Percentiles rank a stretch among this genome's conserved stretches.
phyloP scores from a whole-genome alignment of 2,329 filamentous ascomycete species.

The Diaporthe capsici region DNA sequence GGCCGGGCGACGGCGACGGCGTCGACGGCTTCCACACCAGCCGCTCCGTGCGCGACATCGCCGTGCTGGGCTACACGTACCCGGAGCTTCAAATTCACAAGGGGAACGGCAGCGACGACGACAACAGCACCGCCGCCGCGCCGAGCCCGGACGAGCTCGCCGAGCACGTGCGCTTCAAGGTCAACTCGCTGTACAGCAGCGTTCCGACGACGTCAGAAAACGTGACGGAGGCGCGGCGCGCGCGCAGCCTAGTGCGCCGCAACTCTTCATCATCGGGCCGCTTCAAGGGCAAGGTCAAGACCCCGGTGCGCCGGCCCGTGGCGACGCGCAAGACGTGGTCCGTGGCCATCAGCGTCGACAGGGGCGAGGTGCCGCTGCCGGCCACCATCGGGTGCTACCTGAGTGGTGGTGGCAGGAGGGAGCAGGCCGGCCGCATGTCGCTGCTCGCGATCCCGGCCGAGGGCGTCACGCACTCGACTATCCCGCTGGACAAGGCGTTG shows the following conservation, averaged over 20 bases:
- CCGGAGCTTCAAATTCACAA: slow-evolving; percentile 44
- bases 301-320: neutral
- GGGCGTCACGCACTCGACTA: slow-evolving; percentile 51
- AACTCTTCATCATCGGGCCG: neutral
- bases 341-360: slow-evolving; percentile 54
- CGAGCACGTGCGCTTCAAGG: slow-evolving; percentile 73
- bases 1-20: slow-evolving; percentile 45
- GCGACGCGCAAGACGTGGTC: slow-evolving; percentile 49
- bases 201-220: neutral
- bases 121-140: neutral
- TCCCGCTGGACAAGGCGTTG: slow-evolving; percentile 48
- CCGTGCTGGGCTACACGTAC: slow-evolving; percentile 55
- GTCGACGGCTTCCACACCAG: slow-evolving; percentile 60
- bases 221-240: slow-evolving; percentile 8
- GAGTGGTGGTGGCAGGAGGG: neutral
- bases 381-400: slow-evolving; percentile 54
- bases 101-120: slow-evolving; percentile 52
- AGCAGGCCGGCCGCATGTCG: slow-evolving; percentile 51
- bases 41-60: slow-evolving; percentile 47
- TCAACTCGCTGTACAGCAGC: slow-evolving; percentile 63
- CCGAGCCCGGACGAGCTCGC: slow-evolving; percentile 69
- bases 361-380: slow-evolving; percentile 54
- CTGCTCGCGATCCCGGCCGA: slow-evolving; percentile 55
- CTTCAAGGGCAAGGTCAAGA: neutral
- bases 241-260: neutral